A percentile compares a stretch with the other conserved stretches of the same genome.
Conservation (phyloP, 2,329 filamentous ascomycete genomes). For the Aspergillus sojae region DNA sequence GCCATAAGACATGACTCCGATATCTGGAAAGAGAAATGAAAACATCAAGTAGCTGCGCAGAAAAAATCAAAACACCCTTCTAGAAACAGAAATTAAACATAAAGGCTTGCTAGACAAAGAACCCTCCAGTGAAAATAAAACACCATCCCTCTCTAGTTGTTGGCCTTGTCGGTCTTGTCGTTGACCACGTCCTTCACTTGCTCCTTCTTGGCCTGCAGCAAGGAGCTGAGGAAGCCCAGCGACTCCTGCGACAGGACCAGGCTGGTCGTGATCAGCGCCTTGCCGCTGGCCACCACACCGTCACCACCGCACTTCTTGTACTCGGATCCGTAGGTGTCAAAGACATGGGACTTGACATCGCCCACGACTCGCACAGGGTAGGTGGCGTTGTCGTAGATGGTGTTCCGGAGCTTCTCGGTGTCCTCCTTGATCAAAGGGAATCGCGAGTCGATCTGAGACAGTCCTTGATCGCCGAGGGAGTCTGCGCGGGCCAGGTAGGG, state of each 20-base stretch:
- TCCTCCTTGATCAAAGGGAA: slow-evolving; percentile 77
- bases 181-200: slow-evolving; percentile 59
- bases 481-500: slow-evolving; percentile 87
- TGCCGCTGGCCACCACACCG: slow-evolving; percentile 67
- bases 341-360: slow-evolving; percentile 54
- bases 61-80: background rate
- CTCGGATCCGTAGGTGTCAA: slow-evolving; percentile 47
- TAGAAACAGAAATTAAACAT: background rate
- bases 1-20: slow-evolving; percentile 4
- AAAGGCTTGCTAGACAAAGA: background rate
- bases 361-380: slow-evolving; percentile 66
- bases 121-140: background rate
- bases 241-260: slow-evolving; percentile 69
- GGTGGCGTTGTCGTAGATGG: slow-evolving; percentile 63
- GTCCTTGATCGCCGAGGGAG: slow-evolving; percentile 70
- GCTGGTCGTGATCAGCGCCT: slow-evolving; percentile 69
- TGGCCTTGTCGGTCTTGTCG: slow-evolving; percentile 43
- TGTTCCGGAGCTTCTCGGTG: slow-evolving; percentile 68
- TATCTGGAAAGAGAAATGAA: background rate
- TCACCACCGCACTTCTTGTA: slow-evolving; percentile 55
- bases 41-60: slow-evolving; percentile 7
- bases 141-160: background rate
- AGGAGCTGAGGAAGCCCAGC: slow-evolving; percentile 61
- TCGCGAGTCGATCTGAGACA: slow-evolving; percentile 68
- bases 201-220: slow-evolving; percentile 64